Conservation (phyloP, 305 asterid species). For the Fraxinus platypoda region DNA sequence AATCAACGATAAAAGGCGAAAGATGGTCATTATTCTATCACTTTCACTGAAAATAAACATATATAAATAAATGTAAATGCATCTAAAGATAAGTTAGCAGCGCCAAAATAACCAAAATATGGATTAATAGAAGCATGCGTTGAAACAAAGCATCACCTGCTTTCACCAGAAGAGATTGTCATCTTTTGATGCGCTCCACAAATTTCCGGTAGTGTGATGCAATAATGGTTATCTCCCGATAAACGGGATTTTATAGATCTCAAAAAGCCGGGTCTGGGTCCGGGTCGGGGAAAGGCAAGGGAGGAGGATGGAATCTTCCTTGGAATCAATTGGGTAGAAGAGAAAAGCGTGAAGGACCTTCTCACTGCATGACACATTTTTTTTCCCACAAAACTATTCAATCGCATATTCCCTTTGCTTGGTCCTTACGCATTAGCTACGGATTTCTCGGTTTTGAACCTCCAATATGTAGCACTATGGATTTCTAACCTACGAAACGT, state of each 20-base stretch:
- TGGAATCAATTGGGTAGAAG: neutral
- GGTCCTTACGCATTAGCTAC: neutral
- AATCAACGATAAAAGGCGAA: neutral
- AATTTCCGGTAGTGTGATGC: neutral
- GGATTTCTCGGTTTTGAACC: no score
- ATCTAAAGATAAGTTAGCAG: neutral
- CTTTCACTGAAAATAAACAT: neutral
- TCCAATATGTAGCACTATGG: neutral
- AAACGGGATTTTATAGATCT: neutral
- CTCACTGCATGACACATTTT: neutral
- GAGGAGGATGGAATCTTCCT: neutral
- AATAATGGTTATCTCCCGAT: neutral
- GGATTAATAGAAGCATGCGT: neutral
- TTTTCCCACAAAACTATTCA: neutral
- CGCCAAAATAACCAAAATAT: neutral
- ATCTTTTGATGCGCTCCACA: neutral
- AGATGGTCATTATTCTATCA: neutral
- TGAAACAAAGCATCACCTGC: conserved; percentile 26
- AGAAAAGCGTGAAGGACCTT: neutral
- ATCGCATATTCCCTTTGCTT: neutral
- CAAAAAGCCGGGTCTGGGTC: neutral
- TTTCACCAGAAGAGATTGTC: conserved; percentile 33
- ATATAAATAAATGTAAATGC: neutral
- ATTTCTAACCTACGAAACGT: neutral
- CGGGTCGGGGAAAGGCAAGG: neutral